Conservation (phyloP, 2,329 filamentous ascomycete species). For the Sporothrix humicola region DNA sequence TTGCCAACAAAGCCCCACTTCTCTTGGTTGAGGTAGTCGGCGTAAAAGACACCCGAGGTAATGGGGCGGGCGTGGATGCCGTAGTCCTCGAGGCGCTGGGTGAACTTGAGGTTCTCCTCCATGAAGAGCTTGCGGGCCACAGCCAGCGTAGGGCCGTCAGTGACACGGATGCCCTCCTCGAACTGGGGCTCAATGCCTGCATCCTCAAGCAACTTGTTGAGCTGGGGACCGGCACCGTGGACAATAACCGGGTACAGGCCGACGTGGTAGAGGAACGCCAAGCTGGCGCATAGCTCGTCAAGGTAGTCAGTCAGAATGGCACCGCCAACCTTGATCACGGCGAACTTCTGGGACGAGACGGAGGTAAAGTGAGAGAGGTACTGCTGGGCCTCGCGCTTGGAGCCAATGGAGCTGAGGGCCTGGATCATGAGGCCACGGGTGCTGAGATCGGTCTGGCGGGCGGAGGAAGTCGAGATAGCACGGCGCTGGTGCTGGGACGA, state of each 20-base stretch:
- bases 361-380: constrained; percentile 98
- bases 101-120: constrained; percentile 91
- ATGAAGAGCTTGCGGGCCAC: constrained; percentile 92
- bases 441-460: constrained; percentile 56
- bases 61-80: constrained; percentile 89
- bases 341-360: constrained; percentile 95
- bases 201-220: constrained; percentile 88
- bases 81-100: constrained; percentile 86
- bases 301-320: constrained; percentile 95
- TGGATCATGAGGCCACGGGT: constrained; percentile 85
- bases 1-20: constrained; percentile 96
- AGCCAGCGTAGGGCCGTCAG: constrained; percentile 91
- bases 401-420: constrained; percentile 92
- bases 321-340: constrained; percentile 96
- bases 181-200: constrained; percentile 95
- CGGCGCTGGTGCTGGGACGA: constrained; percentile 40
- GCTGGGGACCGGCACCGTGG: constrained; percentile 88
- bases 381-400: constrained; percentile 94
- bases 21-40: constrained; percentile 93
- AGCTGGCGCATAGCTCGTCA: constrained; percentile 84
- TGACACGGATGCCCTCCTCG: constrained; percentile 94
- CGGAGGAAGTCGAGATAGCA: constrained; percentile 45
- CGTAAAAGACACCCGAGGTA: constrained; percentile 86
- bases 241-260: constrained; percentile 94
- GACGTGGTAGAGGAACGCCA: constrained; percentile 93